phyloP scores from a whole-genome alignment of 257 asterid species.

The Cruciata laevipes region DNA sequence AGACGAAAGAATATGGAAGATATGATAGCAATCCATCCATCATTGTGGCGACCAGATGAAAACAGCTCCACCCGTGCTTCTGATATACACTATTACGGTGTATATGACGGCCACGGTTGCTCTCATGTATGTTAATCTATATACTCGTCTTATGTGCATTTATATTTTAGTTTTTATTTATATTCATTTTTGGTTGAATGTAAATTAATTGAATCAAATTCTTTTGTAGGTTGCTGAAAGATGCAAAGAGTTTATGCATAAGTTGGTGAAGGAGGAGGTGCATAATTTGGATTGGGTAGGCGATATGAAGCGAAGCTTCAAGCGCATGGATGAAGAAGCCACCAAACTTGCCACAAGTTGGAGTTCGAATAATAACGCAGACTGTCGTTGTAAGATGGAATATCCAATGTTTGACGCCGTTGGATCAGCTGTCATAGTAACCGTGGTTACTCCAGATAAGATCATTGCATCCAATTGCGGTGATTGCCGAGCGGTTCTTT shows the following conservation, averaged over 20 bases:
- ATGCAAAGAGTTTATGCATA: conserved; percentile 64
- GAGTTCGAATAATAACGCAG: conserved; percentile 7
- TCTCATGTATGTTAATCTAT: conserved; percentile 47
- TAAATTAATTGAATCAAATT: neutral
- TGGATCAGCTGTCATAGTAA: conserved; percentile 74
- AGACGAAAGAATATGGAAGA: conserved; percentile 80
- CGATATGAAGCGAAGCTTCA: conserved; percentile 62
- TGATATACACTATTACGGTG: conserved; percentile 51
- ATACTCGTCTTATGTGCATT: too few species aligned
- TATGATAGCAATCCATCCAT: conserved; percentile 59
- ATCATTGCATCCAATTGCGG: conserved; percentile 72
- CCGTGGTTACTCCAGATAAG: conserved; percentile 39
- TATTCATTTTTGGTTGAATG: neutral
- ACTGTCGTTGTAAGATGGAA: conserved; percentile 64
- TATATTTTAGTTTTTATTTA: too few species aligned
- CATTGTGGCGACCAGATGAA: conserved; percentile 26
- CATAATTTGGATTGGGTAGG: conserved; percentile 36
- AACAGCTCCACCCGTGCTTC: neutral
- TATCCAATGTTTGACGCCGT: conserved; percentile 64
- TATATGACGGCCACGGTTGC: conserved; percentile 83
- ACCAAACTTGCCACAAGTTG: conserved; percentile 25
- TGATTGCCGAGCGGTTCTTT: conserved; percentile 75
- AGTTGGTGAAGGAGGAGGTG: conserved; percentile 58
- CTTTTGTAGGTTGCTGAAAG: conserved; percentile 47
- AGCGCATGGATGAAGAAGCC: conserved; percentile 64